A percentile compares a stretch with the other conserved stretches of the same genome.
These are phyloP conservation scores for Cicer cuneatum DNA, from an alignment of 306 rosid species.

Conservation along the genomic window DNA sequence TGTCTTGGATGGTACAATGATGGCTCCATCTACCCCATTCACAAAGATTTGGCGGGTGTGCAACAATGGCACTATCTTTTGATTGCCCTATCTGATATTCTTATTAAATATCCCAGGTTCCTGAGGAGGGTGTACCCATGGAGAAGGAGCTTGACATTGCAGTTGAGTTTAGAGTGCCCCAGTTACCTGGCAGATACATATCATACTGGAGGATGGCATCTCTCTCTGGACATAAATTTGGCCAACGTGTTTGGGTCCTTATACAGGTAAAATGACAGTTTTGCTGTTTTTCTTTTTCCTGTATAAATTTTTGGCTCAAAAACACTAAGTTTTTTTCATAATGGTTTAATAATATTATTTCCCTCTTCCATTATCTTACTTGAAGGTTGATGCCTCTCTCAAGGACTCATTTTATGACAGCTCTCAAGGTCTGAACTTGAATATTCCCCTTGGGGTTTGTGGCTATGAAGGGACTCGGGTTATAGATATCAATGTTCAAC, in stretches of 20 bases:
- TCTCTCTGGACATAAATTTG: slow-evolving; percentile 77
- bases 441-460: too few relatives aligned
- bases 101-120: slow-evolving; percentile 56
- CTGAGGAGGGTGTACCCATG: slow-evolving; percentile 58
- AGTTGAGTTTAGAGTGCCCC: slow-evolving; percentile 79
- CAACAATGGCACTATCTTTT: slow-evolving; percentile 64
- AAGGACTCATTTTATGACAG: too few relatives aligned
- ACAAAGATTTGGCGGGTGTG: slow-evolving; percentile 95
- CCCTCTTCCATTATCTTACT: slow-evolving; percentile 6
- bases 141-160: slow-evolving; percentile 78
- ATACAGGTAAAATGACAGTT: slow-evolving; percentile 61
- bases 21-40: slow-evolving; percentile 79
- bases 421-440: too few relatives aligned
- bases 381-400: too few relatives aligned
- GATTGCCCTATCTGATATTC: slow-evolving; percentile 29
- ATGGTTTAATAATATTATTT: slow-evolving; percentile 8
- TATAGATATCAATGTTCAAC: too few relatives aligned
- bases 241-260: slow-evolving; percentile 92
- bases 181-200: slow-evolving; percentile 70
- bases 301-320: neutral
- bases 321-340: neutral
- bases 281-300: neutral
- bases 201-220: slow-evolving; percentile 88
- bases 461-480: too few relatives aligned
- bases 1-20: slow-evolving; percentile 77